Percentiles rank a stretch among this genome's conserved stretches.
Conservation (phyloP, 2,329 filamentous ascomycete genomes). For the Cladosporium velox region DNA sequence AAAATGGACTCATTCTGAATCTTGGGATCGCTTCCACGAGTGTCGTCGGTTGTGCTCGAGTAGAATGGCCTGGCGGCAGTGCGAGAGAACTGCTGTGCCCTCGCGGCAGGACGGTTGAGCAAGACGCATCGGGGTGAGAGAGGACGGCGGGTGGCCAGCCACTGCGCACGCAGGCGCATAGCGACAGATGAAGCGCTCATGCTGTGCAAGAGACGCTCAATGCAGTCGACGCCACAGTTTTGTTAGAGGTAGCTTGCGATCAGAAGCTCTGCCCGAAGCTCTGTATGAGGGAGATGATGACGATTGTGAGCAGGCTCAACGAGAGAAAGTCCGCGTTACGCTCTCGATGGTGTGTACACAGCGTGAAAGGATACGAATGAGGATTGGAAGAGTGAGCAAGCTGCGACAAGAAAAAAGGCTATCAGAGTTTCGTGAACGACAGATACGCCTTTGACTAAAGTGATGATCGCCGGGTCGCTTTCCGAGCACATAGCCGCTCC, state of each 20-base stretch:
- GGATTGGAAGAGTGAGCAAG: not conserved
- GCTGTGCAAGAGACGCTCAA: constrained; percentile 5
- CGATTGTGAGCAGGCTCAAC: not conserved
- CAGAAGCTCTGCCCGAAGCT: not conserved
- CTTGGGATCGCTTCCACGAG: constrained; percentile 28
- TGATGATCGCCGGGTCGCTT: constrained; percentile 2
- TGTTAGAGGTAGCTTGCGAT: not conserved
- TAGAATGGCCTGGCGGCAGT: constrained; percentile 31
- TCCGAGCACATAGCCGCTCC: not conserved
- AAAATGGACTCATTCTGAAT: constrained; percentile 40
- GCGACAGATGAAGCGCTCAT: constrained; percentile 26
- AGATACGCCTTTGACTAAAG: constrained; percentile 19
- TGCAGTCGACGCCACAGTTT: constrained; percentile 6
- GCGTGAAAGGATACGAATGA: not conserved
- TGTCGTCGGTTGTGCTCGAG: constrained; percentile 34
- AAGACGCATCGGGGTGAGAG: constrained; percentile 34
- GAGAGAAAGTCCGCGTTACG: not conserved
- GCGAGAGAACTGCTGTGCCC: constrained; percentile 15
- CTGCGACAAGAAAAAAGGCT: not conserved
- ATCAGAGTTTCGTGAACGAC: constrained; percentile 8
- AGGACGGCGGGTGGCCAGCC: constrained; percentile 36
- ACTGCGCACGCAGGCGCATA: constrained; percentile 37
- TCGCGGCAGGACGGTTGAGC: constrained; percentile 24
- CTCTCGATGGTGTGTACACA: not conserved
- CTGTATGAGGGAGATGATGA: not conserved